These are phyloP conservation scores for Sugiyamaella castrensis DNA, from an alignment of 1,139 yeast genomes.

Conservation along the genomic window DNA sequence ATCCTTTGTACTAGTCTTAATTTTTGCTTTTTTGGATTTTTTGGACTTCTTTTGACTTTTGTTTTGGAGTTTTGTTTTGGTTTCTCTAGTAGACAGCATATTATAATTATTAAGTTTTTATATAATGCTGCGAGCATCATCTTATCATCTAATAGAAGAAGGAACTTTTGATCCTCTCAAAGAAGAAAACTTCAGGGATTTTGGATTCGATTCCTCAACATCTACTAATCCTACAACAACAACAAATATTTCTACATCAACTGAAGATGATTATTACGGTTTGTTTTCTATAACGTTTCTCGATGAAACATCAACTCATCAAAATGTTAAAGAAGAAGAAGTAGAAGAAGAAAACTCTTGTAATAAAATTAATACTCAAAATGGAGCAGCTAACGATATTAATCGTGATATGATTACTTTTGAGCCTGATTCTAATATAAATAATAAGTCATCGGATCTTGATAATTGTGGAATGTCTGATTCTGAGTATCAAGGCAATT, in stretches of 20 bases:
- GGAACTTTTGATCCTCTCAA: conserved; percentile 3
- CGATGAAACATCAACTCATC: neutral
- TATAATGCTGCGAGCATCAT: conserved; percentile 6
- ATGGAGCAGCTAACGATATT: neutral
- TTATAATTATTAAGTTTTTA: neutral
- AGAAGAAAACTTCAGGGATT: neutral
- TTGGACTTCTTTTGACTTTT: too few species aligned
- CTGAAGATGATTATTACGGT: conserved; percentile 1
- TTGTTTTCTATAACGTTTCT: neutral
- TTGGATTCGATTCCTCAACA: neutral
- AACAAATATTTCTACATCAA: neutral
- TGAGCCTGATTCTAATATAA: neutral
- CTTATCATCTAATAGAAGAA: conserved; percentile 2
- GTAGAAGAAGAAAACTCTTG: neutral
- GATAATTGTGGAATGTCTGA: neutral
- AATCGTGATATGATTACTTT: neutral
- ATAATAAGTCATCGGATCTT: neutral
- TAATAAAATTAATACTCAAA: neutral
- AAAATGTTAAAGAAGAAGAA: neutral
- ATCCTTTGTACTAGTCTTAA: too few species aligned
- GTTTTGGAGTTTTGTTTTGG: neutral
- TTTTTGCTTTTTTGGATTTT: neutral
- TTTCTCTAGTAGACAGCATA: neutral
- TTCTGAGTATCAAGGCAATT: too few species aligned
- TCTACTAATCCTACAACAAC: neutral